These are phyloP conservation scores for Murraya koenigii DNA, from an alignment of 345 rosid genomes.

Conservation along the genomic window DNA sequence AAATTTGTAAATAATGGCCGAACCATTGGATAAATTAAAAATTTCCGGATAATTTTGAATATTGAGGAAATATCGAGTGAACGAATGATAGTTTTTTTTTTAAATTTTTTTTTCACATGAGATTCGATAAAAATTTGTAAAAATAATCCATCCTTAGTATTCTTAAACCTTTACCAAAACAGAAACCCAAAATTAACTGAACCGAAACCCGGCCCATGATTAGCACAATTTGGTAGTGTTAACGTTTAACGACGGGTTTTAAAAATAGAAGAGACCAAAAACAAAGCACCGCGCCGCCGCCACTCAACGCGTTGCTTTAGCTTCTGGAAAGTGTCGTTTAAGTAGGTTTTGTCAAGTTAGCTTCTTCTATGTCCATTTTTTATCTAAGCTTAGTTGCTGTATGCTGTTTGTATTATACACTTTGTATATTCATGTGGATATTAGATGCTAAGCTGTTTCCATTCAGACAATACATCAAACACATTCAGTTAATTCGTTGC, in stretches of 20 bases:
- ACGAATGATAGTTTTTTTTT: too few relatives aligned
- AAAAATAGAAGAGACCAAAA: not conserved
- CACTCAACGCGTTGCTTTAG: not conserved
- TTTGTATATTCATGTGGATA: conserved; percentile 25
- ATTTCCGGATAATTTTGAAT: too few relatives aligned
- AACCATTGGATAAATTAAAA: too few relatives aligned
- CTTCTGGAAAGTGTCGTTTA: not conserved
- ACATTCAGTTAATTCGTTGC: conserved; percentile 18
- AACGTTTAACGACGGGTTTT: not conserved
- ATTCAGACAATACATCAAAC: conserved; percentile 10
- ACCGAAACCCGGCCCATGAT: not conserved
- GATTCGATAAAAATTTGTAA: too few relatives aligned
- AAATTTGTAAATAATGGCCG: too few relatives aligned
- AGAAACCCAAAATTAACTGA: too few relatives aligned
- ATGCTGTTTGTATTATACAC: not conserved
- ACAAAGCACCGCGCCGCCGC: not conserved
- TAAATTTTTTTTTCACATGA: too few relatives aligned
- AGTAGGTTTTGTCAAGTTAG: not conserved
- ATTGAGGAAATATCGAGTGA: too few relatives aligned
- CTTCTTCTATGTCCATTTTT: not conserved
- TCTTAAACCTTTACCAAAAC: too few relatives aligned
- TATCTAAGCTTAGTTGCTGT: not conserved
- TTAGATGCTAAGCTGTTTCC: conserved; percentile 12
- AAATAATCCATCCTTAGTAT: too few relatives aligned
- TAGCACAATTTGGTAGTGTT: not conserved